Conservation (phyloP, 2,329 filamentous ascomycete species). For the Clathrospora elynae region DNA sequence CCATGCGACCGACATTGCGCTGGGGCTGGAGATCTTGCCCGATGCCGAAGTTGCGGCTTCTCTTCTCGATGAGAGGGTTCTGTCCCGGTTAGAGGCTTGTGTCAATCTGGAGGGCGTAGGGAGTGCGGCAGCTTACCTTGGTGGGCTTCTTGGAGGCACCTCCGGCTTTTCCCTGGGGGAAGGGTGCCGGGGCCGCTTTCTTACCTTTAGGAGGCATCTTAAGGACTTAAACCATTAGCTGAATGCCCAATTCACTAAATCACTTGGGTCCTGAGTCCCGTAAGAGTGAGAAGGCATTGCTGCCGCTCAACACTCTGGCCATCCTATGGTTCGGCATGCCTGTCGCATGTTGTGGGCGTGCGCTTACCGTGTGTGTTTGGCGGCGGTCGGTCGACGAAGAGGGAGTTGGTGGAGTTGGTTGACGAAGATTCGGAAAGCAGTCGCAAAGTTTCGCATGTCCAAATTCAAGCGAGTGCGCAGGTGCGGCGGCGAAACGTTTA, state of each 20-base stretch:
- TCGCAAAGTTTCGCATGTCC: conserved; percentile 24
- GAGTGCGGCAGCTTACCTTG: conserved; percentile 72
- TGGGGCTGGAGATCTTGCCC: conserved; percentile 87
- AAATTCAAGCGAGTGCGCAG: conserved; percentile 30
- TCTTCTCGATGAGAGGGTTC: conserved; percentile 99
- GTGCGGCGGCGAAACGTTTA: conserved; percentile 10
- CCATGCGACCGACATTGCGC: conserved; percentile 76
- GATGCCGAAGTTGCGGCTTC: conserved; percentile 95
- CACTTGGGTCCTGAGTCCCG: conserved; percentile 55
- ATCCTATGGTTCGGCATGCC: conserved; percentile 44
- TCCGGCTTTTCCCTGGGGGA: conserved; percentile 68
- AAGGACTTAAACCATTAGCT: conserved; percentile 99
- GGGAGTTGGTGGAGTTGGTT: conserved; percentile 36
- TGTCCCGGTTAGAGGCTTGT: conserved; percentile 50
- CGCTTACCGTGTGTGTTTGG: conserved; percentile 48
- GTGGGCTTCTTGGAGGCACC: conserved; percentile 83
- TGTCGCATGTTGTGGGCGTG: conserved; percentile 33
- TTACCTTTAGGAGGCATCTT: conserved; percentile 79
- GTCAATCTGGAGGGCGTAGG: conserved; percentile 1
- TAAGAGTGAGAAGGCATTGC: conserved; percentile 48
- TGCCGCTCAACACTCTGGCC: conserved; percentile 47
- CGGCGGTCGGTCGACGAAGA: conserved; percentile 43
- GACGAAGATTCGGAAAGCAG: conserved; percentile 17
- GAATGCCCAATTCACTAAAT: conserved; percentile 69
- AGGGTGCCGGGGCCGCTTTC: conserved; percentile 93